Conservation (phyloP, 805 yeast genomes). For the Cyberlindnera sargentensis region DNA sequence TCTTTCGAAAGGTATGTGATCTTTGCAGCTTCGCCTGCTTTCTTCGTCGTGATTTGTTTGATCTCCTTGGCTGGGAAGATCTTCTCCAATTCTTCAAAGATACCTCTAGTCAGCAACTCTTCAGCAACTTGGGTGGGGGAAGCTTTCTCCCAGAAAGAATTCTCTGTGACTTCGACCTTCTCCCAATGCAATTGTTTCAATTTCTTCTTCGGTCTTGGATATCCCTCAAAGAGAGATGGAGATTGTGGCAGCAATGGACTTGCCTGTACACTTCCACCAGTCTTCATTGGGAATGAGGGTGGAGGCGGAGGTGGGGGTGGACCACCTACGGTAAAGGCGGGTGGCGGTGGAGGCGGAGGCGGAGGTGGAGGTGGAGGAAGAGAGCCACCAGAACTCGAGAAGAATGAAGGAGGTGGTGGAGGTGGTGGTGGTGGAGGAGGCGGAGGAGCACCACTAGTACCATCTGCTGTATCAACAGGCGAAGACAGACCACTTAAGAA, state of each 20-base stretch:
- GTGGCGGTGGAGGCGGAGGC: conserved; percentile 15
- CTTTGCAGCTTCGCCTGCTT: conserved; percentile 40
- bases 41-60: conserved; percentile 24
- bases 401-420: conserved; percentile 5
- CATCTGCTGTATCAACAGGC: conserved; percentile 4
- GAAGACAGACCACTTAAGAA: too few relatives aligned
- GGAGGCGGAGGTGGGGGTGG: conserved; percentile 14
- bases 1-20: conserved; percentile 60
- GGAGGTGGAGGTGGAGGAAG: conserved; percentile 17
- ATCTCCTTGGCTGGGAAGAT: conserved; percentile 46
- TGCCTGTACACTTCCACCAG: conserved; percentile 7
- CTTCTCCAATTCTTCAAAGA: conserved; percentile 56
- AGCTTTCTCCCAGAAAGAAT: conserved; percentile 57
- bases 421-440: conserved; percentile 14
- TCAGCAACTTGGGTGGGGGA: conserved; percentile 39
- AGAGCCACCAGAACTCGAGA: conserved; percentile 4
- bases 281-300: conserved; percentile 13
- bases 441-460: conserved; percentile 7
- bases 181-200: conserved; percentile 84
- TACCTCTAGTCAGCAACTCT: conserved; percentile 50
- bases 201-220: conserved; percentile 48
- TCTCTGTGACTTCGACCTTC: conserved; percentile 48
- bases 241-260: conserved; percentile 26
- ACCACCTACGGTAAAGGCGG: conserved; percentile 2
- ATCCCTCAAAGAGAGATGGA: conserved; percentile 17